Base-by-base conservation (phyloP, 1,139 yeast species). In the Geotrichum australiense region DNA sequence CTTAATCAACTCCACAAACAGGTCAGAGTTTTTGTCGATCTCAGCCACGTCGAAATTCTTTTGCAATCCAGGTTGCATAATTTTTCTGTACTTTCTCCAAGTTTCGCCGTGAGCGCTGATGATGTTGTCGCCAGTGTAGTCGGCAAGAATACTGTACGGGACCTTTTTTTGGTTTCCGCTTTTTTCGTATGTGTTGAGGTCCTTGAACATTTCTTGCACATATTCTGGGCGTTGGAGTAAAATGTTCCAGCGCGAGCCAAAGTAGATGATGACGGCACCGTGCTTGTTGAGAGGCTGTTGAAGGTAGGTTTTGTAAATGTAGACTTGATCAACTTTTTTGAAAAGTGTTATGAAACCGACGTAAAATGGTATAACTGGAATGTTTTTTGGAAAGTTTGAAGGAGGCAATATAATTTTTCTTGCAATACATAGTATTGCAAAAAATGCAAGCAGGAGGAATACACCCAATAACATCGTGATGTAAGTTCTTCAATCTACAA, bases 191-290 rank as follows among this genome's bases (percentile, higher is more conserved):
- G 66, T 57, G 19, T 67, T 63, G 45, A 74, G 79, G 42, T 75
- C 65, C 50, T 65, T 70, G 47, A 76, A 68, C 4, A 77, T 53
- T 43, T 73, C 71, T 5, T 60, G 56, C 43, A 77, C 58, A 43
- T 59, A 67, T 27, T 70, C 69, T 1, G 81, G 81, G 39, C 57
- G 65, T 1, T 74, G 64, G 0, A 76, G 74, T 30, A 77, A 53
- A 14, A 76, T 69, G 50, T 77, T 77, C 83, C 83, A 77, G 44
- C 79, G 65, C 1, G 79, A 73, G 3, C 77, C 82, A 63, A 76
- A 77, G 53, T 71, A 77, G 6, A 76, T 64, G 51, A 76, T 76
- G 0, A 72, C 82, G 0, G 80, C 80, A 0, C 83, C 83, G 51
- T 71, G 61, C 52, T 60, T 65, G 49, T 64, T 76, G 50, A 69